A percentile compares a stretch with the other conserved stretches of the same genome.
phyloP scores from a whole-genome alignment of 495 filamentous ascomycete species.

The Aspergillus conjunctus region DNA sequence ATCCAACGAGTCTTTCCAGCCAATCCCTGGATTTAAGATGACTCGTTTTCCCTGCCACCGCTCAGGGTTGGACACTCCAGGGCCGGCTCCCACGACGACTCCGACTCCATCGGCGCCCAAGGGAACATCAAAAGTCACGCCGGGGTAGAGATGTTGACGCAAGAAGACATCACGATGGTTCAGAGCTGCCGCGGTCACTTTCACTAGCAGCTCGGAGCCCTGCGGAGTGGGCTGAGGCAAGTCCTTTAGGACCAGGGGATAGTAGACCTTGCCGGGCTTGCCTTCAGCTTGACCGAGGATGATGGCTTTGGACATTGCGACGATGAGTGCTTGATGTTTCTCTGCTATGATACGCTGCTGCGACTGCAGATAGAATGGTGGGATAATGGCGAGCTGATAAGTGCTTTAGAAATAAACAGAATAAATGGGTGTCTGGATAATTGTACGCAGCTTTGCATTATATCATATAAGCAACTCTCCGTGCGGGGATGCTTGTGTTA shows the following conservation, averaged over 20 bases:
- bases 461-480: slow-evolving; percentile 5
- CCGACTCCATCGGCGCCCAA: slow-evolving; percentile 81
- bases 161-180: slow-evolving; percentile 95
- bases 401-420: background rate
- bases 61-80: slow-evolving; percentile 44
- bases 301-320: slow-evolving; percentile 58
- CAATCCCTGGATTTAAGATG: slow-evolving; percentile 69
- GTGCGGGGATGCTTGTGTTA: slow-evolving; percentile 29
- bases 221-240: slow-evolving; percentile 62
- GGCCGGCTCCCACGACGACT: slow-evolving; percentile 63
- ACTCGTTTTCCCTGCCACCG: slow-evolving; percentile 68
- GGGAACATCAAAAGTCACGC: slow-evolving; percentile 71
- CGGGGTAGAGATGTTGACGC: slow-evolving; percentile 87
- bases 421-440: background rate
- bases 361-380: background rate
- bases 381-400: background rate
- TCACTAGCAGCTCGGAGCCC: slow-evolving; percentile 66
- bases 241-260: slow-evolving; percentile 62
- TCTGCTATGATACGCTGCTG: background rate
- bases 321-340: background rate
- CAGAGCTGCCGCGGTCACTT: slow-evolving; percentile 72
- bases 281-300: slow-evolving; percentile 54
- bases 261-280: slow-evolving; percentile 75
- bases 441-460: background rate
- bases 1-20: slow-evolving; percentile 69